Conservation (phyloP, 1,284 basidiomycete genomes). For the Xerocomus nothofagi region DNA sequence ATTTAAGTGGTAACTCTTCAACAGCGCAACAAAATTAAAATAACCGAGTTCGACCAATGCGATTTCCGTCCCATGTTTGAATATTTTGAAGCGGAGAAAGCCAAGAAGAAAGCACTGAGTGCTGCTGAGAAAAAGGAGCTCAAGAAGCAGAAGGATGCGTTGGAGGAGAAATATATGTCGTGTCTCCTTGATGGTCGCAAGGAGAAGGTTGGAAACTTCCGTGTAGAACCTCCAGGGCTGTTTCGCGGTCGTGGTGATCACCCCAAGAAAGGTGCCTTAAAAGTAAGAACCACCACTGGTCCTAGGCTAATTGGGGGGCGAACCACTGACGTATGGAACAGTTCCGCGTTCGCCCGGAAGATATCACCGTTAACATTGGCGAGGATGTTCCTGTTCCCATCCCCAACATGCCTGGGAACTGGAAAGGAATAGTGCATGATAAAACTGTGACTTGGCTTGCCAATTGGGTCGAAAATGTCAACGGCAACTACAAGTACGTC, state of each 20-base stretch:
- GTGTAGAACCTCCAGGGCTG: conserved; percentile 95
- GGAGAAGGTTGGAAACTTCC: conserved; percentile 98
- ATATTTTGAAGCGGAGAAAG: conserved; percentile 89
- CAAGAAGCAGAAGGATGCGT: conserved; percentile 82
- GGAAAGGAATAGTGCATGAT: conserved; percentile 86
- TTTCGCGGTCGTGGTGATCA: conserved; percentile 99
- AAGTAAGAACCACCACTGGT: conserved; percentile 53
- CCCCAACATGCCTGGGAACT: conserved; percentile 87
- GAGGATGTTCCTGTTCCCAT: conserved; percentile 68
- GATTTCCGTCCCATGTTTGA: conserved; percentile 97
- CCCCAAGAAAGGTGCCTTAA: conserved; percentile 95
- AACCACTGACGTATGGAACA: conserved; percentile 35
- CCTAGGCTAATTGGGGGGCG: not conserved
- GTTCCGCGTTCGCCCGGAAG: conserved; percentile 87
- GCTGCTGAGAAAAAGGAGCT: conserved; percentile 85
- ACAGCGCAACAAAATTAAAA: conserved; percentile 73
- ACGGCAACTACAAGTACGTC: conserved; percentile 92
- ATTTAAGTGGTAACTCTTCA: conserved; percentile 11
- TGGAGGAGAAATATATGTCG: conserved; percentile 83
- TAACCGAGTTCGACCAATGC: conserved; percentile 79
- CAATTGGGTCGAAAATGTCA: conserved; percentile 96
- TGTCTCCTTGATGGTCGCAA: conserved; percentile 93
- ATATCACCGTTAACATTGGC: conserved; percentile 93
- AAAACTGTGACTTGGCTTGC: conserved; percentile 97
- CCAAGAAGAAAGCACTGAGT: conserved; percentile 88